These are phyloP conservation scores for Sporobolomyces roseus DNA, from an alignment of 768 basidiomycete species.

Conservation along the genomic window DNA sequence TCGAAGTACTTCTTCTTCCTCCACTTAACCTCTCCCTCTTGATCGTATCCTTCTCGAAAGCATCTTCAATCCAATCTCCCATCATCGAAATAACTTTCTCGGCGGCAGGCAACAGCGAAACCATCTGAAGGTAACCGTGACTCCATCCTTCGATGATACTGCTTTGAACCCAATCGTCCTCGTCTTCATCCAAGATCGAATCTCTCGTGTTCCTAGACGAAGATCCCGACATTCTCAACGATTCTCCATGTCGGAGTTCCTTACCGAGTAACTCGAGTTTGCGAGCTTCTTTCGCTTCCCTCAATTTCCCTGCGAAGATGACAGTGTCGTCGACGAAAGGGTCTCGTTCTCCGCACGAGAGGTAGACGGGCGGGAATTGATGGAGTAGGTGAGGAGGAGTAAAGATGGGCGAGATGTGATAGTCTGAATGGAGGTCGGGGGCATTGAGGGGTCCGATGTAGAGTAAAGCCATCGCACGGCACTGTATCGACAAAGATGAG, in stretches of 20 bases:
- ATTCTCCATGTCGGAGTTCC: conserved; percentile 37
- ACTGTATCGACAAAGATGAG: conserved; percentile 56
- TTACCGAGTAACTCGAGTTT: conserved; percentile 68
- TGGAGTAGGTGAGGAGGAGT: conserved; percentile 77
- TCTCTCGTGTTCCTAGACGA: conserved; percentile 23
- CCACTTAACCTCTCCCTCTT: conserved; percentile 4
- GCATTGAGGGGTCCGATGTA: conserved; percentile 82
- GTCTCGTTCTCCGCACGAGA: conserved; percentile 93
- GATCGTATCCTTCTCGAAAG: conserved; percentile 55
- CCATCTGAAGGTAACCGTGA: conserved; percentile 96
- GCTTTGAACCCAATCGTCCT: conserved; percentile 92
- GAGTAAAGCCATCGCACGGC: conserved; percentile 86
- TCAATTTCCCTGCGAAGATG: conserved; percentile 88
- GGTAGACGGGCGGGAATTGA: conserved; percentile 85
- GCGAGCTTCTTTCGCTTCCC: conserved; percentile 85
- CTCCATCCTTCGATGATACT: conserved; percentile 94
- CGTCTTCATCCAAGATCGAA: conserved; percentile 59
- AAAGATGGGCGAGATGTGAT: conserved; percentile 91
- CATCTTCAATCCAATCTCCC: conserved; percentile 84
- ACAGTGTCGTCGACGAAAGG: conserved; percentile 97
- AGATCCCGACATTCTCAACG: conserved; percentile 35
- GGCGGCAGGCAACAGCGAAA: conserved; percentile 73
- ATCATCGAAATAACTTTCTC: conserved; percentile 71
- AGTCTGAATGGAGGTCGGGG: conserved; percentile 92
- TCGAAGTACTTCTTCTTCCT: not conserved